Evolutionary conservation across 2,329 filamentous ascomycete genomes (phyloP), one percentile per base, ranked within the genome.

Genomic region (Talaromyces albobiverticillius): DNA sequence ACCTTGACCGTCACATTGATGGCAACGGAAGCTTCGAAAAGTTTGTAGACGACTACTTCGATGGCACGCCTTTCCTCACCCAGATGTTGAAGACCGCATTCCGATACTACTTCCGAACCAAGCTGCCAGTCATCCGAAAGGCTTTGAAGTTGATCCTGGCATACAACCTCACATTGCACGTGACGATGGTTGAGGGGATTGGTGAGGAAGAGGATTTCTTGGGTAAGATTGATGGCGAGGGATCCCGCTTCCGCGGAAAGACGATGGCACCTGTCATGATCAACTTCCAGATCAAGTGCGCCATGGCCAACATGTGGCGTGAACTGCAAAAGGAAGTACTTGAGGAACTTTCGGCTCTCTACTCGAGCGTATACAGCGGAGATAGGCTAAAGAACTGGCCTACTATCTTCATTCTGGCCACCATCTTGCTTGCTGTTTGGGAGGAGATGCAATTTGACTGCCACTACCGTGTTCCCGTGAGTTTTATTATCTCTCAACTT

Each of bases 331-430:
- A 95, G 78, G 93, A 96, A 64, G 91, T 96, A 34, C 81, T 97
- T 2, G 92, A 95, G 76, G 93, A 97, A 77, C 82, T 97, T 1
- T 96, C 93, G 1, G 78, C 84, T 6, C 82, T 97, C 13, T 97
- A 96, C 81, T 95, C 90, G n/a, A 95, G 91, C 60, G 93, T 97
- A 42, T 97, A 97, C 81, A 95, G 89, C 64, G 93, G 93, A 56
- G 93, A 96, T 72, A 93, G 95, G 74, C 84, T 96, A 64, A 96
- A 96, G 84, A 95, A 96, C 78, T 97, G 93, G 93, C 93, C 93
- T 2, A 96, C 92, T 46, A 97, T 97, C 71, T 97, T 96, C 81
- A 95, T 97, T 83, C 81, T 96, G 53, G 93, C 92, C 9, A 92
- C 90, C 4, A 94, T 97, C 59, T 83, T 97, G 31, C 81, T 97